phyloP scores from a whole-genome alignment of 108 stramenopile genomes.

The Fragilariopsis cylindrus region DNA sequence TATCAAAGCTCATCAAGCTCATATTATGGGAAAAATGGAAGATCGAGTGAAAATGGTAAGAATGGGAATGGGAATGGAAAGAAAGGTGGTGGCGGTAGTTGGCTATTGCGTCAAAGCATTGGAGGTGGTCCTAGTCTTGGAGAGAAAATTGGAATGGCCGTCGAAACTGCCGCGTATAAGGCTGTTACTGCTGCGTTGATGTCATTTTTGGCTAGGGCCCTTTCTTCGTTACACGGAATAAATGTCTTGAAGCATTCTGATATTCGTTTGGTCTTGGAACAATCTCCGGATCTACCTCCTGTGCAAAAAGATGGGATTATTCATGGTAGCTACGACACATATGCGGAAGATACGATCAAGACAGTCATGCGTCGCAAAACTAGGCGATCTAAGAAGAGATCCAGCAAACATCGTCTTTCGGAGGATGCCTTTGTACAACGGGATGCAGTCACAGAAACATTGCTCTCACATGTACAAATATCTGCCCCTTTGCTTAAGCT shows the following conservation, averaged over 20 bases:
- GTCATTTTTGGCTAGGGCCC: conserved; percentile 64
- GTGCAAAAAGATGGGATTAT: conserved; percentile 44
- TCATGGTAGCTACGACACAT: conserved; percentile 29
- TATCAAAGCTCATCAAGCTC: conserved; percentile 39
- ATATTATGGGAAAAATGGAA: conserved; percentile 16
- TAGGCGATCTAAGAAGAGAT: conserved; percentile 45
- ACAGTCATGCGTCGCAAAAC: conserved; percentile 60
- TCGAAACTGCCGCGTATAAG: conserved; percentile 83
- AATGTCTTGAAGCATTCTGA: conserved; percentile 86
- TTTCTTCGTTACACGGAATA: conserved; percentile 80
- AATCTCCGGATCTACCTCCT: conserved; percentile 79
- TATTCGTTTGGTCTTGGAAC: conserved; percentile 74
- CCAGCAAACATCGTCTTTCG: conserved; percentile 18
- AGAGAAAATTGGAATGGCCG: conserved; percentile 83
- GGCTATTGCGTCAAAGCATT: conserved; percentile 78
- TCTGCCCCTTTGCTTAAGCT: conserved; percentile 84
- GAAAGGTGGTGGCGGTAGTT: conserved; percentile 76
- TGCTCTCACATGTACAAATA: conserved; percentile 85
- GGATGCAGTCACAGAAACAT: conserved; percentile 82
- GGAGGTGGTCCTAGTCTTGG: conserved; percentile 74
- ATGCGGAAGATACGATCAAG: conserved; percentile 67
- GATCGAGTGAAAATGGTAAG: conserved; percentile 2
- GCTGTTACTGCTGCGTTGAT: conserved; percentile 75
- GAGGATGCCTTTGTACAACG: conserved; percentile 78
- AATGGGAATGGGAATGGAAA: conserved; percentile 21